Evolutionary conservation across 1,284 basidiomycete species (phyloP), one percentile per base, ranked within the genome.

Genomic region (Polyporus tsugae): DNA sequence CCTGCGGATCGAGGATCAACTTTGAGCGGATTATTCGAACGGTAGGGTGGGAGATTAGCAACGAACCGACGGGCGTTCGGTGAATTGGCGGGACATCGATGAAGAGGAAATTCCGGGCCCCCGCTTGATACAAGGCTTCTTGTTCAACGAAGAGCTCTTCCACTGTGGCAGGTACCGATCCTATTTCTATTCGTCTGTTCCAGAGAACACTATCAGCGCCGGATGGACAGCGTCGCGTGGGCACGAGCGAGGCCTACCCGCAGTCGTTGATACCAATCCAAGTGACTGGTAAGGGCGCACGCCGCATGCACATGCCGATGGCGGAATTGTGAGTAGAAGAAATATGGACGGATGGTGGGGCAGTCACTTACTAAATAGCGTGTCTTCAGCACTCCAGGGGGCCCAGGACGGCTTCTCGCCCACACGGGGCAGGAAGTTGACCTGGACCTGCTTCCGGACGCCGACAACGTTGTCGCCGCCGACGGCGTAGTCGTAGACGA

Each of bases 261-360:
- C 85, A 85, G 75, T 91, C 89, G 71, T 91, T 91, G 63, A 90
- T 89, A 0, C 89, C 89, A 67, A 89, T 79, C 88, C 88, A 91
- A 7, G 85, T 87, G 19, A 88, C 89, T 90, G 58, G 13, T 9
- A 9, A 65, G 36, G 36, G 39, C 36, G 42, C 41, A 22, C 15
- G 35, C n/a, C 6, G 46, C 4, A 25, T 22, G 46, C 46, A 52
- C 46, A 52, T 25, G 46, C 10, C 10, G 22, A 52, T 13, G 22
- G 46, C 46, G 46, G 46, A 52, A 52, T 25, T 52, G 46, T 52
- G 46, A 52, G 46, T 15, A 52, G 22, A n/a, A 7, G 11, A 46
- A 52, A 53, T 22, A 36, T 55, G 52, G 57, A 22, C 5, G 2
- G 1, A 53, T 9, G 17, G 6, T 9, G 7, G 7, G 22, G 38